A percentile compares a stretch with the other conserved stretches of the same genome.
These are phyloP conservation scores for Condylostoma magnum DNA, from an alignment of 169 alveolate species.

Conservation along the genomic window DNA sequence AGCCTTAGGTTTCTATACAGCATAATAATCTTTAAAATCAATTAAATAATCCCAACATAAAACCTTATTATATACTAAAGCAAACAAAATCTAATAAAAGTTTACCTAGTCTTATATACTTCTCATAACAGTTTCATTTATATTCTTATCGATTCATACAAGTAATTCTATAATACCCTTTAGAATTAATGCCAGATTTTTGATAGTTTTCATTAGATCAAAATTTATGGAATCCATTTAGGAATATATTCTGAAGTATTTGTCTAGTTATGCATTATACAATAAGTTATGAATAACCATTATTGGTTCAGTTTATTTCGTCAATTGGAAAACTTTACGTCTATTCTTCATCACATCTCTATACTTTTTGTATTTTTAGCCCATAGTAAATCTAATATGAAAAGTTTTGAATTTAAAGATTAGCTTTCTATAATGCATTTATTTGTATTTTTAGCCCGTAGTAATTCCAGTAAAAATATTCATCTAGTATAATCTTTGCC, in stretches of 20 bases:
- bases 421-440: too few relatives aligned
- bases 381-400: too few relatives aligned
- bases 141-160: not conserved
- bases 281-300: not conserved
- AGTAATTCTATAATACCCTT: not conserved
- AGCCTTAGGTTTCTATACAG: not conserved
- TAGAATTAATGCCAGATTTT: conserved; percentile 9
- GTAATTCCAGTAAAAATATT: conserved; percentile 14
- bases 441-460: too few relatives aligned
- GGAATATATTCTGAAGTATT: not conserved
- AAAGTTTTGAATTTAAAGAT: too few relatives aligned
- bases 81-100: not conserved
- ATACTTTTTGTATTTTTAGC: conserved; percentile 15
- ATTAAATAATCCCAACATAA: not conserved
- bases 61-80: too few relatives aligned
- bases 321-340: conserved; percentile 10
- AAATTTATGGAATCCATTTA: not conserved
- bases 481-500: not conserved
- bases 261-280: not conserved
- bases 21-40: conserved; percentile 16
- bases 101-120: not conserved
- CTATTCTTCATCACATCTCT: conserved; percentile 22
- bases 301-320: conserved; percentile 15
- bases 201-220: conserved; percentile 8
- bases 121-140: not conserved